Evolutionary conservation across 306 rosid genomes (phyloP).

Genomic region (Luffa aegyptiaca): DNA sequence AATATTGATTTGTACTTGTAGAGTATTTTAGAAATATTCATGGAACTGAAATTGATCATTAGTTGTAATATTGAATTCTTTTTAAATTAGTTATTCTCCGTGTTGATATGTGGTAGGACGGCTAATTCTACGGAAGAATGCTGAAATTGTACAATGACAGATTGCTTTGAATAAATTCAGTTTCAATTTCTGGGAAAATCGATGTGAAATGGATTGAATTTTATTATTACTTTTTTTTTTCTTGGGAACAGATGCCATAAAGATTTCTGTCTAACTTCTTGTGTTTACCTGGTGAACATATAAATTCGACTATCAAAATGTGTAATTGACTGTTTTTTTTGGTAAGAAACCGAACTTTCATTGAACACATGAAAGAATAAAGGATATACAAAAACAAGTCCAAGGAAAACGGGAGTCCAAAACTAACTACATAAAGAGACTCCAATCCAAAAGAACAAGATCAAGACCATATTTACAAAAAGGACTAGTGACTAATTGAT

Average conservation of each 20-base stretch:
- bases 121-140: not conserved
- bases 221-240: not conserved
- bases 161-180: not conserved
- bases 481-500: not conserved
- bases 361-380: no score
- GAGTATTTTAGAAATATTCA: not conserved
- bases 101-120: not conserved
- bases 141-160: not conserved
- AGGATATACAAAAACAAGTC: no score
- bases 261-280: not conserved
- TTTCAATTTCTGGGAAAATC: not conserved
- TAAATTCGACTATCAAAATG: not conserved
- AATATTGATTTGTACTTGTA: not conserved
- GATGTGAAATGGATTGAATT: not conserved
- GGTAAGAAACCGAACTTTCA: no score
- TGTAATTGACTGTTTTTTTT: not conserved
- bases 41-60: not conserved
- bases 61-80: not conserved
- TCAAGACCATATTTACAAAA: no score
- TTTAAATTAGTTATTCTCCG: not conserved
- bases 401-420: no score
- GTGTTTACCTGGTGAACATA: not conserved
- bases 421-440: no score
- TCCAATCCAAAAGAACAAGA: no score
- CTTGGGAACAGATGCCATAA: not conserved